phyloP scores from a whole-genome alignment of 257 asterid species.

The Fraxinus americana region DNA sequence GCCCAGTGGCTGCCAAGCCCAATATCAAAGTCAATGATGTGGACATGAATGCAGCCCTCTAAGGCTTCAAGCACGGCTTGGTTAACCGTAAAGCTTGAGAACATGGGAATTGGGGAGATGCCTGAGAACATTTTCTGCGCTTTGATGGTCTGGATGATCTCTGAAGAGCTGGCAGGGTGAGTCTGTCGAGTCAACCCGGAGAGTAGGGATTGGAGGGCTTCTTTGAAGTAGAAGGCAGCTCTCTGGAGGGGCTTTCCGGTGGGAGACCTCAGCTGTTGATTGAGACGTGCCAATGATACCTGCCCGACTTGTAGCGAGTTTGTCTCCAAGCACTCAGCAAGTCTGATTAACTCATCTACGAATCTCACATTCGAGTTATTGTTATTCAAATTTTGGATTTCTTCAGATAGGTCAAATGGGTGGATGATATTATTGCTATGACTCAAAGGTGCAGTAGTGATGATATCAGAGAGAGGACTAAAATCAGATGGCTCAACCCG shows the following conservation, averaged over 20 bases:
- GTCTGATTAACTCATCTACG: slow-evolving; percentile 83
- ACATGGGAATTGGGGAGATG: slow-evolving; percentile 79
- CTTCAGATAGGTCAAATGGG: slow-evolving; percentile 33
- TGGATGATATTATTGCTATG: slow-evolving; percentile 20
- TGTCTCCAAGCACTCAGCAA: slow-evolving; percentile 85
- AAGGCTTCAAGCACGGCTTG: slow-evolving; percentile 86
- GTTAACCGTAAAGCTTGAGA: slow-evolving; percentile 81
- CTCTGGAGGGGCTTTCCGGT: slow-evolving; percentile 77
- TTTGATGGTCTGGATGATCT: slow-evolving; percentile 68
- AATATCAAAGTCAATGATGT: slow-evolving; percentile 79
- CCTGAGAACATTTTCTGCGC: slow-evolving; percentile 68
- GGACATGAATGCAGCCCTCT: slow-evolving; percentile 60
- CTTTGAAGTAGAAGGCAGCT: slow-evolving; percentile 93
- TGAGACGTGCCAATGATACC: slow-evolving; percentile 75
- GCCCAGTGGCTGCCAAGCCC: slow-evolving; percentile 80
- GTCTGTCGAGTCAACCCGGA: slow-evolving; percentile 54
- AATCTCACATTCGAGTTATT: slow-evolving; percentile 46
- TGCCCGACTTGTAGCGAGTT: slow-evolving; percentile 80
- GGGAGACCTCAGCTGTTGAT: slow-evolving; percentile 69
- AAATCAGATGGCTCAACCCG: slow-evolving; percentile 49
- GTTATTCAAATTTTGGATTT: neutral
- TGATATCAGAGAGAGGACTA: slow-evolving; percentile 42
- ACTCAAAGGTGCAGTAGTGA: slow-evolving; percentile 27
- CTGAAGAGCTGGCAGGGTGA: slow-evolving; percentile 49
- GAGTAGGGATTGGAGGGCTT: slow-evolving; percentile 78